Evolutionary conservation across 148 eudicot genomes (phyloP), one percentile per base, ranked within the genome.

Genomic region (Talinum fruticosum): DNA sequence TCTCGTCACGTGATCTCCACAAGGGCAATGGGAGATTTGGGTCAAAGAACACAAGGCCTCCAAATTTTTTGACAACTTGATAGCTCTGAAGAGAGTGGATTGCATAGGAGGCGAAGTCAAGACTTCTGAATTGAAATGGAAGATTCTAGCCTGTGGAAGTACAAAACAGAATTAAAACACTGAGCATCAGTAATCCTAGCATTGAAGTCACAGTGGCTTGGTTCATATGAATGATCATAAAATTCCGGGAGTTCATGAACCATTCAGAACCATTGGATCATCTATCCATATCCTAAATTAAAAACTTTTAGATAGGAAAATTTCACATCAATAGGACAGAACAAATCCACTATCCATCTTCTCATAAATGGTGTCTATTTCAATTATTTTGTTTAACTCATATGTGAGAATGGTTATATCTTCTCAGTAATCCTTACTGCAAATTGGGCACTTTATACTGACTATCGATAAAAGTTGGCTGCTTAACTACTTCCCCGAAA

Each of bases 51-150:
- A 88, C 74, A 33, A 85, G 93, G 35, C 91, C 86, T n/a, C 97
- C 99, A 44, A 87, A 95, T 32, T 87, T 88, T 78, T 95, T 93
- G 93, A 90, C 84, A 79, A 76, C 12, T 91, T 79, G 66, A 95
- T 93, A 36, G 99, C 99, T 81, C 61, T 82, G 77, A 91, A 89
- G 53, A 95, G 96, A 28, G 97, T 68, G 33, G 97, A 77, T 10
- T 75, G 85, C 96, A 91, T 91, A 19, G 88, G 80, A n/a, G 88
- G 80, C 34, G 92, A 84, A 53, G 84, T 84, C 66, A 95, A 81
- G 75, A 88, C 93, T 81, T 93, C 94, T 33, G 99, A 91, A 80
- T 88, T 95, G 80, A 95, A 95, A 81, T 91, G 97, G 75, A 95
- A 87, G 37, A 95, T 87, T 69, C 91, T 90, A 19, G 99, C 97